Base-by-base conservation (phyloP, 768 basidiomycete species). In the Boletus rubroflammeus region DNA sequence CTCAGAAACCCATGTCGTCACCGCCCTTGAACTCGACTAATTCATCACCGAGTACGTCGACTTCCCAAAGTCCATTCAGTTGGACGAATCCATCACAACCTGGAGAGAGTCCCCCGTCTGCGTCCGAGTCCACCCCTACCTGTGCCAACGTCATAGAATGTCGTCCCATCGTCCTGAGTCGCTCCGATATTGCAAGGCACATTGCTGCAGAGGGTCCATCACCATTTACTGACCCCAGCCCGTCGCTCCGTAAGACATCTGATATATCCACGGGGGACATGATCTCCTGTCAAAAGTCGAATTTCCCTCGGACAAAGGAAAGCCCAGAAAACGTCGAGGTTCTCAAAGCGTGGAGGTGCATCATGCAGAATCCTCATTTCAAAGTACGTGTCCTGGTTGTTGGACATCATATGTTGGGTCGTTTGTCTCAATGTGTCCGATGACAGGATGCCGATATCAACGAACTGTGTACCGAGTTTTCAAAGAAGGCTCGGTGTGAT, bases 401-500 rank as follows among this genome's bases (percentile, higher is more conserved):
- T 53, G n/a, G n/a, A 53, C 40, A 10, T 13, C 40, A 8, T 47
- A 36, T 31, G 13, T 15, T 19, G 21, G 13, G 6, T 4, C 10
- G 32, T 28, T 5, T 35, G 6, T 28, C 49, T 62, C 7, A 39
- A 49, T 45, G 35, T 54, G 29, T 52, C 49, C 19, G 25, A 40
- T 25, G 28, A 49, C 53, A 90, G 85, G 86, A 89, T 62, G 75
- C 82, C 36, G 91, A 93, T 63, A 83, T 93, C 53, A 89, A 86
- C 61, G 79, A 86, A 45, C 74, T 93, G 23, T 93, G 91, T 65
- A 62, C 81, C 7, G 87, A 92, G 69, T 90, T 93, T 65, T 80
- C 88, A 43, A 80, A 71, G 64, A 93, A 93, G 73, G 91, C 91
- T 44, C 78, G 82, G 42, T 93, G 91, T 63, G 90, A 92, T 56